Evolutionary conservation across 2,329 filamentous ascomycete genomes (phyloP).

Genomic region (Coccinonectria pachysandricola): DNA sequence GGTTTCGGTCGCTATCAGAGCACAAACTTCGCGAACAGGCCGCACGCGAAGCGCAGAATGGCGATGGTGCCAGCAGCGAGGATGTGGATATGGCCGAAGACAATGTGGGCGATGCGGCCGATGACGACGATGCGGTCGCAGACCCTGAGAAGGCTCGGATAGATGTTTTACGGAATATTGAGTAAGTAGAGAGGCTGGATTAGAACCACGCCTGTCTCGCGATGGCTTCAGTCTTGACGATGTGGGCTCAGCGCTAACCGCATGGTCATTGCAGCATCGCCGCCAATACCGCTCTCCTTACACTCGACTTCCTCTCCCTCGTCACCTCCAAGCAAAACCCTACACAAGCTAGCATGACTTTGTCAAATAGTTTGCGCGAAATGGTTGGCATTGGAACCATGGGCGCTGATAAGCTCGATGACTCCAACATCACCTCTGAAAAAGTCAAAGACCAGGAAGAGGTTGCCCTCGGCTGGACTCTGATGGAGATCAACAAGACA

Average conservation of each 20-base stretch:
- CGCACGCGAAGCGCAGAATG: slow-evolving; percentile 30
- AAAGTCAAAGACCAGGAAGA: slow-evolving; percentile 46
- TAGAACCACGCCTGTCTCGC: not conserved
- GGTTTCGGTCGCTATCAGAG: slow-evolving; percentile 73
- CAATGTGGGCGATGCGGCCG: slow-evolving; percentile 34
- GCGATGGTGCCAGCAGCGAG: slow-evolving; percentile 32
- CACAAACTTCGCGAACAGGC: slow-evolving; percentile 56
- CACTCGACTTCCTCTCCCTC: slow-evolving; percentile 74
- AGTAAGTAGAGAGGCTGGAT: no score
- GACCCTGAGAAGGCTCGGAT: slow-evolving; percentile 41
- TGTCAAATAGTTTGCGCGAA: slow-evolving; percentile 61
- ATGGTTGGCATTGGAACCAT: slow-evolving; percentile 65
- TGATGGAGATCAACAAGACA: slow-evolving; percentile 65
- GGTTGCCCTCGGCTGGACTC: slow-evolving; percentile 60
- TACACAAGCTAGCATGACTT: slow-evolving; percentile 55
- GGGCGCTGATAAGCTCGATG: slow-evolving; percentile 53
- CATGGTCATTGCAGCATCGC: slow-evolving; percentile 20
- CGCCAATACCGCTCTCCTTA: slow-evolving; percentile 51
- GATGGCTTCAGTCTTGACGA: not conserved
- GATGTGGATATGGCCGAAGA: slow-evolving; percentile 30
- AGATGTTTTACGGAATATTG: slow-evolving; percentile 47
- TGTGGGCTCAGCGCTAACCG: not conserved
- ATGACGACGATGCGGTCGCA: slow-evolving; percentile 32
- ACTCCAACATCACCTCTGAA: slow-evolving; percentile 47
- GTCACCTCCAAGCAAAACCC: slow-evolving; percentile 75